Evolutionary conservation across 257 asterid genomes (phyloP).

Genomic region (Osmanthus fragrans): DNA sequence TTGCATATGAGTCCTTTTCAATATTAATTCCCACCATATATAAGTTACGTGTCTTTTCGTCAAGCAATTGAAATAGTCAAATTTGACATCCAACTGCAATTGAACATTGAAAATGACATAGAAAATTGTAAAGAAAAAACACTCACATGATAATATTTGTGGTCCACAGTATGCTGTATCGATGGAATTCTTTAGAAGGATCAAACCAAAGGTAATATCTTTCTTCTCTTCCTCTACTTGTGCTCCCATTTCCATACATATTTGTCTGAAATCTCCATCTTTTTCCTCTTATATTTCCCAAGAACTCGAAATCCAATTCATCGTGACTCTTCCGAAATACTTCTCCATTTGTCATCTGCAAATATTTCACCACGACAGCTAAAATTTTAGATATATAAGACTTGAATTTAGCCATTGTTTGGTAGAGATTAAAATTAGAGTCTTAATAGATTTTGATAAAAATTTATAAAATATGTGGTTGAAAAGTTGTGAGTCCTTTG

Average conservation of each 20-base stretch:
- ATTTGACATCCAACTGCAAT: conserved; percentile 32
- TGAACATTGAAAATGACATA: conserved; percentile 28
- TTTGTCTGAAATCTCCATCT: conserved; percentile 97
- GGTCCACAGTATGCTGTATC: conserved; percentile 86
- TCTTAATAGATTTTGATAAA: no score
- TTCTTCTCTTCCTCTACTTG: conserved; percentile 87
- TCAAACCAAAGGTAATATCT: conserved; percentile 83
- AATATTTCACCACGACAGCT: no score
- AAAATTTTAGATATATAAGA: no score
- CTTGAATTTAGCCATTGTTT: no score
- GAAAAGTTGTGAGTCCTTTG: no score
- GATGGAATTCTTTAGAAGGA: conserved; percentile 76
- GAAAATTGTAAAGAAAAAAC: neutral
- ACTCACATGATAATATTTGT: conserved; percentile 71
- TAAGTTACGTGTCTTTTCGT: neutral
- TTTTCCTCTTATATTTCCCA: conserved; percentile 83
- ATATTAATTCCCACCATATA: conserved; percentile 4
- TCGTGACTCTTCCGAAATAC: conserved; percentile 69
- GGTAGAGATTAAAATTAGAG: no score
- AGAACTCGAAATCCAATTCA: conserved; percentile 86
- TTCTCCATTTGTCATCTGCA: conserved; percentile 77
- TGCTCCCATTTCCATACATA: conserved; percentile 95
- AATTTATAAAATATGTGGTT: no score
- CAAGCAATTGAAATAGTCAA: conserved; percentile 59
- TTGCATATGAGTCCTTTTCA: conserved; percentile 37